Evolutionary conservation across 108 stramenopile species (phyloP), one percentile per base, ranked within the genome.

Genomic region (Hondaea fermentalgiana): DNA sequence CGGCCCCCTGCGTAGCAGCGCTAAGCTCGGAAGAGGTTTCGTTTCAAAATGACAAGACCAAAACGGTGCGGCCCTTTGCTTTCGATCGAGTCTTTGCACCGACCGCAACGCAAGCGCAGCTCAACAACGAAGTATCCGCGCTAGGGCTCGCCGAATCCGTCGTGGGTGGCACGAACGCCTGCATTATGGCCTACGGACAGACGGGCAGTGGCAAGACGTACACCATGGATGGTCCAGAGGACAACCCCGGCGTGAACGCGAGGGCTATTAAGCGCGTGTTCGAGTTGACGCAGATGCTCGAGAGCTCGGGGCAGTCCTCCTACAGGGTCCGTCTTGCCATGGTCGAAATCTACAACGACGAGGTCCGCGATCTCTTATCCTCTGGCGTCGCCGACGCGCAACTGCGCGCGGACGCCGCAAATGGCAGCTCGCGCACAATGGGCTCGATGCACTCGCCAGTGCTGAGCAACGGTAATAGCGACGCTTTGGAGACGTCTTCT

Each of bases 141-240:
- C 93, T 99, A 83, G 98, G 96, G 0, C 91, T 97, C 23, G 76
- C 76, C n/a, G 76, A 83, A 57, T 95, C 94, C 90, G 98, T 98
- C 5, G 94, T 98, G 76, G 99, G 98, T 92, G 99, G 99, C 57
- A 98, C 95, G 93, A 98, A 98, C 90, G 97, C 97, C 8, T 99
- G 99, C 91, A 98, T 99, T 72, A 98, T 99, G 91, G 99, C 99
- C 28, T 99, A 99, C 87, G 98, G 98, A 6, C 98, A 98, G 91
- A 98, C 96, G 43, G 93, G 93, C 6, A 89, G 92, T 28, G 93
- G 93, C 19, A 94, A 94, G 88, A 94, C 94, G 12, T 94, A 72
- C 90, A 94, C 94, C 19, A 94, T 94, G 94, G 90, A 71, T 83
- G 94, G 94, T 16, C 93, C 94, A 3, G 49, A 23, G 44, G 88